phyloP scores from a whole-genome alignment of 169 alveolate genomes.

The Plasmodium berghei region DNA sequence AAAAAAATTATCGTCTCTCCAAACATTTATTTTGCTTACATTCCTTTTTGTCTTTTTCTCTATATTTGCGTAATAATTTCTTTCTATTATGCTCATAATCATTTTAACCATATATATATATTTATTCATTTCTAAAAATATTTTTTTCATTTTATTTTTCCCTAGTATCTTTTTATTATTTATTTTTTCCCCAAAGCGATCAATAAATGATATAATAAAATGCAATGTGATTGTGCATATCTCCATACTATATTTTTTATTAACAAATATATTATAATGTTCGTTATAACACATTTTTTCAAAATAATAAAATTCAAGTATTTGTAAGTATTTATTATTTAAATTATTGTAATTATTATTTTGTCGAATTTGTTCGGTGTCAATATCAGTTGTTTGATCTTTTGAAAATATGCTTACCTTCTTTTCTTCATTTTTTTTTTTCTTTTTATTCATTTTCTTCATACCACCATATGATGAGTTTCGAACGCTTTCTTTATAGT shows the following conservation, averaged over 20 bases:
- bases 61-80: constrained; percentile 12
- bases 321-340: constrained; percentile 1
- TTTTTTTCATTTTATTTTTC: constrained; percentile 2
- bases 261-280: constrained; percentile 35
- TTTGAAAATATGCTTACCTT: too few relatives aligned
- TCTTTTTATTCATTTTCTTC: background rate
- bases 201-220: constrained; percentile 43
- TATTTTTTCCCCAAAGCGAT: constrained; percentile 2
- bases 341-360: too few relatives aligned
- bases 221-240: constrained; percentile 24
- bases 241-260: constrained; percentile 44
- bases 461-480: background rate
- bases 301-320: constrained; percentile 24
- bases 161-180: background rate
- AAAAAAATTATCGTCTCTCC: constrained; percentile 7
- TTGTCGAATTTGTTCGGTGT: too few relatives aligned
- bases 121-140: constrained; percentile 51
- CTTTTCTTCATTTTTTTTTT: too few relatives aligned
- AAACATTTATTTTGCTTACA: constrained; percentile 14
- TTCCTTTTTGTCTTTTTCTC: constrained; percentile 28
- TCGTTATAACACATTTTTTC: constrained; percentile 32
- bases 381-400: too few relatives aligned
- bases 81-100: constrained; percentile 14
- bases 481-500: background rate
- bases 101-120: constrained; percentile 46